phyloP scores from a whole-genome alignment of 2,329 filamentous ascomycete species.

The Apiospora malaysiana region DNA sequence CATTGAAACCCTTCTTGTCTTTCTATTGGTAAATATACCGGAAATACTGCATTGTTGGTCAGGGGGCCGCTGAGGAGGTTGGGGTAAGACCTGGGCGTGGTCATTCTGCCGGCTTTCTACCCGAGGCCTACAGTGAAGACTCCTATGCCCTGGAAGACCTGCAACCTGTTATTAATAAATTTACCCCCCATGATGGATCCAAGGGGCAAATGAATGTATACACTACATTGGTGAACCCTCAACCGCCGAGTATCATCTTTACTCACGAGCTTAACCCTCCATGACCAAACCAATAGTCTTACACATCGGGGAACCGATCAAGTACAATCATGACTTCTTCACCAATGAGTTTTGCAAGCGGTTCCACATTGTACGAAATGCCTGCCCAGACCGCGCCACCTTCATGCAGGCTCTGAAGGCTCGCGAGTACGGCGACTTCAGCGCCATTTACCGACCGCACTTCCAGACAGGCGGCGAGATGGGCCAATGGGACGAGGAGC shows the following conservation, averaged over 20 bases:
- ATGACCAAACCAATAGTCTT: conserved; percentile 44
- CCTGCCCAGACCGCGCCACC: conserved; percentile 41
- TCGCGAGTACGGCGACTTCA: conserved; percentile 37
- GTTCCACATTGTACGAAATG: conserved; percentile 48
- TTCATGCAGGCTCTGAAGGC: conserved; percentile 50
- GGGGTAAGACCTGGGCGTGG: neutral
- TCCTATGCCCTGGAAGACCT: neutral
- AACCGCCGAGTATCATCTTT: neutral
- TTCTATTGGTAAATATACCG: no score
- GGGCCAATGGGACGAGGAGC: conserved; percentile 66
- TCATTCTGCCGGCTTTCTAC: neutral
- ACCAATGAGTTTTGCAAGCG: conserved; percentile 43
- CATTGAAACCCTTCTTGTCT: neutral
- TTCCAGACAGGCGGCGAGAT: conserved; percentile 71
- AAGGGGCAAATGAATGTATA: no score
- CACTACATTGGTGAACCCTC: no score
- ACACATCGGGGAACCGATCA: conserved; percentile 52
- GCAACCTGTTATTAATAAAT: no score
- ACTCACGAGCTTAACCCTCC: neutral
- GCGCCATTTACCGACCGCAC: conserved; percentile 63
- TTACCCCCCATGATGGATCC: no score
- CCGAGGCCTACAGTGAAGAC: neutral
- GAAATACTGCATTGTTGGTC: neutral
- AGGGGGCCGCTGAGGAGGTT: neutral
- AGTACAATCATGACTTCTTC: conserved; percentile 52